Evolutionary conservation across 2,329 filamentous ascomycete genomes (phyloP).

Genomic region (Penicillium sumatraense): DNA sequence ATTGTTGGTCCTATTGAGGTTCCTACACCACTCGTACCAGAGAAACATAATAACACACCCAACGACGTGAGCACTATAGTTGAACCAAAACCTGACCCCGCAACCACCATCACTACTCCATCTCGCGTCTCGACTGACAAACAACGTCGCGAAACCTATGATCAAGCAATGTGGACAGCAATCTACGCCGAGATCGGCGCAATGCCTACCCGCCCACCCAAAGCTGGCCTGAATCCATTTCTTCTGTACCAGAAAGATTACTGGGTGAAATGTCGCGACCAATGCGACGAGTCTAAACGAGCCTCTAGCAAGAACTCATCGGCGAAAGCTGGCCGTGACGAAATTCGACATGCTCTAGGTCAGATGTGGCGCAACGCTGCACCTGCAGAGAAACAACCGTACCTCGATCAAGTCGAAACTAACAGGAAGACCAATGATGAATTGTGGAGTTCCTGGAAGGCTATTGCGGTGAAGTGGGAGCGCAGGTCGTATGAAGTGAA

Average conservation of each 20-base stretch:
- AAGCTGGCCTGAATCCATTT: constrained; percentile 82
- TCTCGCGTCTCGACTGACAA: constrained; percentile 24
- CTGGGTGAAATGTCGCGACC: constrained; percentile 65
- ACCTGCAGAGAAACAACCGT: constrained; percentile 74
- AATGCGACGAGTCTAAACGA: constrained; percentile 72
- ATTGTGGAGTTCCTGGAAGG: constrained; percentile 73
- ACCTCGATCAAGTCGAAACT: constrained; percentile 71
- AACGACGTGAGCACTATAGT: constrained; percentile 29
- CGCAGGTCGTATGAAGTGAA: constrained; percentile 42
- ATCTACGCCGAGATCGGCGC: constrained; percentile 70
- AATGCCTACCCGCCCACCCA: constrained; percentile 71
- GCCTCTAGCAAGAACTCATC: constrained; percentile 67
- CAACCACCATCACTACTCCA: constrained; percentile 14
- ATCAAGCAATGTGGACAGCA: constrained; percentile 61
- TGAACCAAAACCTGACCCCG: constrained; percentile 3
- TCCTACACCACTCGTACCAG: constrained; percentile 73
- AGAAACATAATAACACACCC: constrained; percentile 43
- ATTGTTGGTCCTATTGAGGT: constrained; percentile 82
- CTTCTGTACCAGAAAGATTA: constrained; percentile 82
- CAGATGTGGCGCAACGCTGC: constrained; percentile 86
- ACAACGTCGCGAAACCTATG: constrained; percentile 55
- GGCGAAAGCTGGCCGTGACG: constrained; percentile 69
- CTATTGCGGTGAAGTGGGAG: constrained; percentile 60
- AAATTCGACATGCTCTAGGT: constrained; percentile 83
- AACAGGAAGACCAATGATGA: constrained; percentile 71